Base-by-base conservation (phyloP, 2,329 filamentous ascomycete species). In the Fusarium compactum region DNA sequence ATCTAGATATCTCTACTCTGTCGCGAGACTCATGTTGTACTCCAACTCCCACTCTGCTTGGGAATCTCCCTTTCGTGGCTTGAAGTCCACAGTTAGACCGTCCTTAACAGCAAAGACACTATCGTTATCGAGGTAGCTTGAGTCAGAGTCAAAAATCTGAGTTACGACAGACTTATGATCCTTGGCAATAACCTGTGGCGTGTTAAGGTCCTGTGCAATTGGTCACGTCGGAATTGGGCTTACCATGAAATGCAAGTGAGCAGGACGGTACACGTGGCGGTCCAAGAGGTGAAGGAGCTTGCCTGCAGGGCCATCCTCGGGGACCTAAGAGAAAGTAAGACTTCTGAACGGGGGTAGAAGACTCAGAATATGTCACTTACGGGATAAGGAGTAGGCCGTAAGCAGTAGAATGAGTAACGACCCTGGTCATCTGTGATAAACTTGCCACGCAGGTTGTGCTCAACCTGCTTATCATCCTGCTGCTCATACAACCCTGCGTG, bases 371-470 rank as follows among this genome's bases (percentile, higher is more conserved):
- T 16, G 69, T 10, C 74, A 58, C 76, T 60, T 58, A 83, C 78
- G 1, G 85, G 84, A 72, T 88, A 88, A 7, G 85, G 82, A 10
- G 88, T 89, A 15, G 90, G 89, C 10, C 87, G 83, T 54, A 91
- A 75, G 69, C 87, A 89, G 77, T 90, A 89, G 62, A 90, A 83
- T 3, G 82, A 83, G 77, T 92, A 94, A 18, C 83, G 82, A 3
- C 92, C 92, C 22, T 90, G 82, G 8, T 81, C 82, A 66, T 91
- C 90, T 2, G 92, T 93, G 53, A 82, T 85, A 76, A 94, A 93
- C 47, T 89, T 88, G 8, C 92, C 92, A 6, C 92, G 86, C 24
- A 95, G 84, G 77, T 95, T 95, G 80, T 89, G 89, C 60, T 94
- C 91, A 9, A 86, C 83, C 80, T 94, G 91, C 3, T 87, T 80